Conservation (phyloP, 192 early-diverging fungal species). For the Diversispora epigaea region DNA sequence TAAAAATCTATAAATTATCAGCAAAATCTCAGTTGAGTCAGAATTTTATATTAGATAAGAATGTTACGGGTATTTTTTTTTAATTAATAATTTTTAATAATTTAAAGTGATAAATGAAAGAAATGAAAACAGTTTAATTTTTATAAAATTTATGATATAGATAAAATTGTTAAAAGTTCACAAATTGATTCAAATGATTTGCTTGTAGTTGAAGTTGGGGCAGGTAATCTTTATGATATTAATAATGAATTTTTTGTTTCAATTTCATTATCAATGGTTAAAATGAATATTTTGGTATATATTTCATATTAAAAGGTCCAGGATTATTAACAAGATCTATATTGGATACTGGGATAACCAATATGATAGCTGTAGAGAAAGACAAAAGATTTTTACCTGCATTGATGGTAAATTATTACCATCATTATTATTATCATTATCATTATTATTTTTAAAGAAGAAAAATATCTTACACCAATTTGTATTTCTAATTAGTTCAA, state of each 20-base stretch:
- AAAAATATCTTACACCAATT: no score
- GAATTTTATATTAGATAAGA: conserved; percentile 82
- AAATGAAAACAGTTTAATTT: not conserved
- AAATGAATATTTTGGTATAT: not conserved
- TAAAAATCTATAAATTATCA: conserved; percentile 71
- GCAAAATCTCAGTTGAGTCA: conserved; percentile 75
- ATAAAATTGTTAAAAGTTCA: conserved; percentile 66
- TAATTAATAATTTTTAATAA: not conserved
- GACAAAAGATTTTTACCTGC: conserved; percentile 70
- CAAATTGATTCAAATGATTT: conserved; percentile 54
- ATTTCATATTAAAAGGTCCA: conserved; percentile 48
- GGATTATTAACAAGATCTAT: conserved; percentile 78
- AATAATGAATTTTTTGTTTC: not conserved
- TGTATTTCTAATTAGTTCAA: no score
- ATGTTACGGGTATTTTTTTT: conserved; percentile 74
- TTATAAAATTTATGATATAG: conserved; percentile 34
- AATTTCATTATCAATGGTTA: no score
- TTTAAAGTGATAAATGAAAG: not conserved
- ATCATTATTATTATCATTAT: conserved; percentile 2
- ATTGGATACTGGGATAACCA: conserved; percentile 59
- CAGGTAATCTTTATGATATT: conserved; percentile 47
- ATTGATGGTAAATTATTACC: conserved; percentile 43
- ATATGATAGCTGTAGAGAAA: conserved; percentile 73
- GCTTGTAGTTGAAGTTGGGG: conserved; percentile 75
- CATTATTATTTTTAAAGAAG: not conserved